Base-by-base conservation (phyloP, 768 basidiomycete genomes). In the Tricholoma sp. region DNA sequence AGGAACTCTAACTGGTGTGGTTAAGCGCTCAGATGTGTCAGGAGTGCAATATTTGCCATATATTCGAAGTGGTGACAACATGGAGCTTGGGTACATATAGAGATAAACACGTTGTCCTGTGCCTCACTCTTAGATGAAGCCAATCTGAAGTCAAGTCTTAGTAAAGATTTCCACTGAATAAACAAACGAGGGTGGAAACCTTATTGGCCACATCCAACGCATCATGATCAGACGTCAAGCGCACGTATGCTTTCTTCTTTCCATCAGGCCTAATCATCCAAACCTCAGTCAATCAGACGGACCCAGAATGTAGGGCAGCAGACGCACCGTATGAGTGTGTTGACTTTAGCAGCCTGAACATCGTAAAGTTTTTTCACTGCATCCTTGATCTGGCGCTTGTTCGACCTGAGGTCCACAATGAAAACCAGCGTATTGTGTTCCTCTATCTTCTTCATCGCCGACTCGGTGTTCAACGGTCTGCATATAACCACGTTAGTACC, bases 391-490 rank as follows among this genome's bases (percentile, higher is more conserved):
- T 99, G 94, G 48, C 94, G 86, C 84, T 99, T 99, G 86, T 97
- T 99, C 64, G 93, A 79, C 71, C 85, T 87, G 73, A 98, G 68
- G 74, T 98, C 95, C 53, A 97, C 94, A 59, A 98, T 88, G 81
- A 98, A 99, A 58, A 99, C 97, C 57, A 98, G 84, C 32, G 97
- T 99, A 77, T 99, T 98, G 82, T 98, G 88, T 75, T 98, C 96
- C 82, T 99, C 96, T 57, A 99, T 99, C 85, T 99, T 97, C 85
- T 98, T 96, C 96, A 98, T 98, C 60, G 96, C 95, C 11, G 85
- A 88, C 75, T 98, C 95, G 13, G 94, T 96, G 85, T 94, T 96
- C 72, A 94, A 72, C 15, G 91, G 91, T 52, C 88, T 91, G 55
- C 13, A 12, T 48, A 33, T 2, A 2, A 49, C n/a, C 6, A 8